Evolutionary conservation across 164 flowering plant genomes (phyloP).

Genomic region (Hamamelis virginiana): DNA sequence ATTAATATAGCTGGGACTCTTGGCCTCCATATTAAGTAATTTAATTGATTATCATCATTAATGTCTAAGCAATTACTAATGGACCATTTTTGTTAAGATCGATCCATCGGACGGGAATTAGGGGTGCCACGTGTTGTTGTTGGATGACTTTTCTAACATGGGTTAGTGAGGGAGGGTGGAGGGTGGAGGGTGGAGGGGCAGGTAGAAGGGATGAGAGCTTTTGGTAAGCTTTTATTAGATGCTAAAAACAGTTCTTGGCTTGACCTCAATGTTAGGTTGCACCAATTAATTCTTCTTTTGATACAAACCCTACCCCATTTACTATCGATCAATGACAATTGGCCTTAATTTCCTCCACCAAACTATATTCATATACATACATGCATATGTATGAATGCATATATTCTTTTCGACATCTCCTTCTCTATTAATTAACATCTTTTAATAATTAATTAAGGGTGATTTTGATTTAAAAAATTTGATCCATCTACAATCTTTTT

Average conservation of each 20-base stretch:
- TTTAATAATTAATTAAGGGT: too few relatives aligned
- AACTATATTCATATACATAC: background rate
- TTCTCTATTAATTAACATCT: background rate
- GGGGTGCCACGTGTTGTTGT: background rate
- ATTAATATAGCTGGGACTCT: background rate
- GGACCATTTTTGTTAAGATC: background rate
- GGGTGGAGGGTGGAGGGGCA: too few relatives aligned
- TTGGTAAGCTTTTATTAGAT: constrained; percentile 8
- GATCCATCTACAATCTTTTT: too few relatives aligned
- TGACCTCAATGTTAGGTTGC: constrained; percentile 10
- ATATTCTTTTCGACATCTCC: background rate
- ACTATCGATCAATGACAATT: background rate
- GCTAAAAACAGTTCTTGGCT: constrained; percentile 16
- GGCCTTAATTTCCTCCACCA: constrained; percentile 14
- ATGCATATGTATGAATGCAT: too few relatives aligned
- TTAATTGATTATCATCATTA: too few relatives aligned
- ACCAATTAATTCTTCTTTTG: constrained; percentile 8
- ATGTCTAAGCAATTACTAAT: background rate
- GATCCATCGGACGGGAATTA: too few relatives aligned
- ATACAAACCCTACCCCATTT: constrained; percentile 4
- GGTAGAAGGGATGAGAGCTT: constrained; percentile 12
- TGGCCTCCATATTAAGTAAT: background rate
- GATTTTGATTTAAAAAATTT: too few relatives aligned
- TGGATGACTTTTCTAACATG: background rate
- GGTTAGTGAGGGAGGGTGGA: background rate